Conservation (phyloP, 768 basidiomycete species). For the Cystofilobasidium capitatum region DNA sequence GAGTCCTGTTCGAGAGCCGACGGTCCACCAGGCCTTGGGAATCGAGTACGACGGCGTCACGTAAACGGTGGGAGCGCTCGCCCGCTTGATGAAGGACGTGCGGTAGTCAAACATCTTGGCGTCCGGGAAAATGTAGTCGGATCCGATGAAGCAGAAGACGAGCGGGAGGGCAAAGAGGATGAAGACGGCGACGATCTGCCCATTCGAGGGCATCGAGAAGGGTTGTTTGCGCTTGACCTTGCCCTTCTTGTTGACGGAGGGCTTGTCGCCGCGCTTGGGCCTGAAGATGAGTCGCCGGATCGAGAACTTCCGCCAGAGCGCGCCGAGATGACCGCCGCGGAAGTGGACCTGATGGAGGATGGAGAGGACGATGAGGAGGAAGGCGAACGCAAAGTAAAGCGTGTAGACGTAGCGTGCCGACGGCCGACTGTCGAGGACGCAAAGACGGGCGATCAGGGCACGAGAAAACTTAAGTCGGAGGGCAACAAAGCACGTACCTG, state of each 20-base stretch:
- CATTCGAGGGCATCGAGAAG: conserved; percentile 50
- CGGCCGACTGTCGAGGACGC: conserved; percentile 30
- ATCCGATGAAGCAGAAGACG: conserved; percentile 51
- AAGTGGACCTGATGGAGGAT: conserved; percentile 36
- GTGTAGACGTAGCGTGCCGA: conserved; percentile 39
- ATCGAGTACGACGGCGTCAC: conserved; percentile 53
- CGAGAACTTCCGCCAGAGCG: conserved; percentile 53
- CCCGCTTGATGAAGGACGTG: conserved; percentile 34
- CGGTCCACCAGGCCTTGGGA: conserved; percentile 60
- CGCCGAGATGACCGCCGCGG: conserved; percentile 42
- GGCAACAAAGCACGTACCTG: conserved; percentile 31
- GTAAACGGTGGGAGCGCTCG: conserved; percentile 39
- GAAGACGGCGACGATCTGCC: conserved; percentile 49
- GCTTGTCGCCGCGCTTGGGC: conserved; percentile 3
- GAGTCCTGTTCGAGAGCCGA: conserved; percentile 56
- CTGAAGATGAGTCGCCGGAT: conserved; percentile 42
- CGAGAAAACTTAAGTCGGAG: background rate
- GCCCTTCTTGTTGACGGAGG: conserved; percentile 7
- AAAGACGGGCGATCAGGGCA: no score
- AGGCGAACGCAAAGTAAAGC: conserved; percentile 36
- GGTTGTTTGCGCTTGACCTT: conserved; percentile 20
- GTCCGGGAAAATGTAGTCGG: conserved; percentile 57
- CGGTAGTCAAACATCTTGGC: conserved; percentile 40
- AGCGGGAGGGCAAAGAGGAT: conserved; percentile 45
- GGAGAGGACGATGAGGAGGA: conserved; percentile 33